A percentile compares a stretch with the other conserved stretches of the same genome.
phyloP scores from a whole-genome alignment of 2,329 filamentous ascomycete genomes.

The Thermothelomyces thermophilus region DNA sequence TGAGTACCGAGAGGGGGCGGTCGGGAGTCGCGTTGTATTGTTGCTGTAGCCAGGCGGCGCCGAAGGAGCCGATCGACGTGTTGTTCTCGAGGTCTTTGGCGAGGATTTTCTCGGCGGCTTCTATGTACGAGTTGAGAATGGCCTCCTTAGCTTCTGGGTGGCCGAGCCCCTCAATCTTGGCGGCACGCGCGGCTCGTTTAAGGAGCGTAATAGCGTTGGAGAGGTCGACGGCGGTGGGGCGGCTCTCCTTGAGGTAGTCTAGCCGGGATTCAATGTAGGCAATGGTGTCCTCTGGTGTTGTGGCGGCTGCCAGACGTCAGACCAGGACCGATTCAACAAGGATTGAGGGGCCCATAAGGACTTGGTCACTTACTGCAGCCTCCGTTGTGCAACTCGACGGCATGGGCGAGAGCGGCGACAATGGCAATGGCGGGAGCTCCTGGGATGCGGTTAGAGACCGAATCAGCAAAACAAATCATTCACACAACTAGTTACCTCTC shows the following conservation, averaged over 20 bases:
- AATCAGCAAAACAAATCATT: background rate
- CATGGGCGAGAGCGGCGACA: constrained; percentile 83
- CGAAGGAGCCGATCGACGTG: constrained; percentile 72
- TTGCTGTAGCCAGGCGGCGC: constrained; percentile 72
- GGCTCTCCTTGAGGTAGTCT: constrained; percentile 79
- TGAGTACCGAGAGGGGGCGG: constrained; percentile 69
- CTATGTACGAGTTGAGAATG: constrained; percentile 65
- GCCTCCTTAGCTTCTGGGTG: constrained; percentile 40
- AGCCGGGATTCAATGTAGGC: constrained; percentile 69
- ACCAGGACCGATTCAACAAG: background rate
- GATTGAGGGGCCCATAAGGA: background rate
- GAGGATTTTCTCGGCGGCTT: constrained; percentile 79
- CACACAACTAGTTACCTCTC: constrained; percentile 44
- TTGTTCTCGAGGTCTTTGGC: constrained; percentile 84
- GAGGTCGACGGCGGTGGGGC: constrained; percentile 92
- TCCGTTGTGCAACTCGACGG: constrained; percentile 68
- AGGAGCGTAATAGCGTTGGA: constrained; percentile 82
- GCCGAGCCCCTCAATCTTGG: constrained; percentile 34
- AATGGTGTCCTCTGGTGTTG: constrained; percentile 51
- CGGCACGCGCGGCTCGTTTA: constrained; percentile 53
- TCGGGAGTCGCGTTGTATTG: constrained; percentile 46
- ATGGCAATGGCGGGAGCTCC: constrained; percentile 95
- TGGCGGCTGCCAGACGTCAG: constrained; percentile 30
- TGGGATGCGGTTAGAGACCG: constrained; percentile 18
- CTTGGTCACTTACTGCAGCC: constrained; percentile 33